Evolutionary conservation across 2,329 filamentous ascomycete genomes (phyloP).

Genomic region (Phialocephala subalpina): DNA sequence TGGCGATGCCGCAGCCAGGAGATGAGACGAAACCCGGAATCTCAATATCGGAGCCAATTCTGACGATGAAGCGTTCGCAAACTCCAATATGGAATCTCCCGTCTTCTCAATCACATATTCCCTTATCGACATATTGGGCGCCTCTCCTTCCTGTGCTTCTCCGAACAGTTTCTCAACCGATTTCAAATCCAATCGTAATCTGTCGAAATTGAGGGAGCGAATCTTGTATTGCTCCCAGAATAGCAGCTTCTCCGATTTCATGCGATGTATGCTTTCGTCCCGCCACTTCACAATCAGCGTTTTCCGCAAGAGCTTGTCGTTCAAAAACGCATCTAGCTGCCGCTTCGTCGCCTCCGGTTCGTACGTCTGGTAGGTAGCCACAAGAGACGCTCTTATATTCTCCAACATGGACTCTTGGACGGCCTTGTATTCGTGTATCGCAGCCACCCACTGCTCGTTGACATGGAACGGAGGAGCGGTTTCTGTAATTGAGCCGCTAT

Average conservation of each 20-base stretch:
- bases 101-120: conserved; percentile 54
- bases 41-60: conserved; percentile 51
- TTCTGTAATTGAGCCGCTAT: conserved; percentile 41
- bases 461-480: conserved; percentile 33
- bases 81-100: conserved; percentile 61
- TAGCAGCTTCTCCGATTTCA: conserved; percentile 53
- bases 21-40: conserved; percentile 60
- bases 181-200: conserved; percentile 51
- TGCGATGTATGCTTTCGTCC: conserved; percentile 52
- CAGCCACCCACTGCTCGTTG: conserved; percentile 45
- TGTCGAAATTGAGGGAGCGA: conserved; percentile 57
- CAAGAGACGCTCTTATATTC: conserved; percentile 50
- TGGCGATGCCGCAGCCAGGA: conserved; percentile 59
- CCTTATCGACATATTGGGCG: conserved; percentile 48
- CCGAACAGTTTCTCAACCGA: conserved; percentile 52
- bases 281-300: conserved; percentile 55
- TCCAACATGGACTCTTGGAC: conserved; percentile 53
- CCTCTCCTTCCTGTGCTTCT: conserved; percentile 50
- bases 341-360: conserved; percentile 53
- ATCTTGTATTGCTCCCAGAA: conserved; percentile 56
- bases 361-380: conserved; percentile 55
- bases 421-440: conserved; percentile 54
- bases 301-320: conserved; percentile 51
- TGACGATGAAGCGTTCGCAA: conserved; percentile 52
- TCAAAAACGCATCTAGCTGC: conserved; percentile 53